A percentile compares a stretch with the other conserved stretches of the same genome.
These are phyloP conservation scores for Calonectria henricotiae DNA, from an alignment of 2,329 filamentous ascomycete species.

Conservation along the genomic window DNA sequence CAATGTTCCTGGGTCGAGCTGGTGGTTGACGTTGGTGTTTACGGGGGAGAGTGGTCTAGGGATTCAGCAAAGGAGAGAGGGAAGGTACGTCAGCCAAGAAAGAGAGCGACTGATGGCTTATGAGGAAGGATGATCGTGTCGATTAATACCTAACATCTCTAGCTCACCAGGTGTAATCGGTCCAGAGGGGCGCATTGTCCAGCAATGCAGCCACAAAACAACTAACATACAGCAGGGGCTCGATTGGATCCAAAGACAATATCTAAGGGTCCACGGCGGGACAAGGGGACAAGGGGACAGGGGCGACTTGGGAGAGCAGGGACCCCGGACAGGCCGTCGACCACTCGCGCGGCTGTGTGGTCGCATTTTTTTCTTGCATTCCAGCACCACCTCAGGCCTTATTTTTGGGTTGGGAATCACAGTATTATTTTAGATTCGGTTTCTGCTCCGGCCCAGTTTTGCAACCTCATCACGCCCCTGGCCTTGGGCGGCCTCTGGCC, in stretches of 20 bases:
- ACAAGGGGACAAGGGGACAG: background rate
- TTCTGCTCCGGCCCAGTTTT: background rate
- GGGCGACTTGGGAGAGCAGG: background rate
- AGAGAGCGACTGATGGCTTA: constrained; percentile 3
- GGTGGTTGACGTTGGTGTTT: too few species aligned
- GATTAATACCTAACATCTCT: constrained; percentile 19
- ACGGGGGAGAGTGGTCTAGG: background rate
- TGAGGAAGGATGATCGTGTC: background rate
- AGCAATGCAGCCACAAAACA: constrained; percentile 28
- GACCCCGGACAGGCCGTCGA: constrained; percentile 3
- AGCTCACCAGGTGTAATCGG: constrained; percentile 2
- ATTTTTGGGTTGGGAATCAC: constrained; percentile 27
- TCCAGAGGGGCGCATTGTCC: constrained; percentile 18
- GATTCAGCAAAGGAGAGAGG: background rate
- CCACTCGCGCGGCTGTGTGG: background rate
- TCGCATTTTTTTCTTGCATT: background rate
- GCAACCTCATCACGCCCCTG: background rate
- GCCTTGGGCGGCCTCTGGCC: background rate
- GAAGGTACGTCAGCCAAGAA: background rate
- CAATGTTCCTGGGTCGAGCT: background rate
- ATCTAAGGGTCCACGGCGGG: constrained; percentile 18
- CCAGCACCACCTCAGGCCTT: constrained; percentile 14
- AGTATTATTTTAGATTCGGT: constrained; percentile 31
- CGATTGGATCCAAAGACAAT: constrained; percentile 8
- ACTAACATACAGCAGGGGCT: constrained; percentile 9